These are phyloP conservation scores for Entelexis paramagnoliae DNA, from an alignment of 1,139 yeast species.

Conservation along the genomic window DNA sequence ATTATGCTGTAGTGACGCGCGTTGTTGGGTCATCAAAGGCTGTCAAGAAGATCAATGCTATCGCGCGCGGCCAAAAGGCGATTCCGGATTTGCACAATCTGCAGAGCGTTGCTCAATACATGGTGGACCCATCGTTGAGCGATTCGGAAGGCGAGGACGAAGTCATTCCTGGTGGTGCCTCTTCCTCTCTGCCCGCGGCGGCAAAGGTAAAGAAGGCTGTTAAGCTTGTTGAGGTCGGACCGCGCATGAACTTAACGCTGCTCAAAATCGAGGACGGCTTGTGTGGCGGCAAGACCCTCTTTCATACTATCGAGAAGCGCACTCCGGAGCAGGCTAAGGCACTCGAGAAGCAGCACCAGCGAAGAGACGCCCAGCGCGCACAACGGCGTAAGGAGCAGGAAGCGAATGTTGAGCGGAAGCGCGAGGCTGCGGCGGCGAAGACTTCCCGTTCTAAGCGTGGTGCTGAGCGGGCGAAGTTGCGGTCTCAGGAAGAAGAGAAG, in stretches of 20 bases:
- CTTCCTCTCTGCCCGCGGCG: conserved; percentile 11
- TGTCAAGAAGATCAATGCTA: conserved; percentile 62
- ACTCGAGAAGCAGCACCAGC: conserved; percentile 59
- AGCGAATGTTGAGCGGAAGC: conserved; percentile 67
- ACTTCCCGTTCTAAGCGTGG: conserved; percentile 50
- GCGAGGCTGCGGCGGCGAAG: conserved; percentile 61
- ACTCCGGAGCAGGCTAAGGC: conserved; percentile 48
- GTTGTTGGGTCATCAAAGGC: conserved; percentile 74
- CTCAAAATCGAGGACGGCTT: conserved; percentile 89
- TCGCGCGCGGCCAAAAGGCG: conserved; percentile 43
- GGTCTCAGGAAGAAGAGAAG: conserved; percentile 12
- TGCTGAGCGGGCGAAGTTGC: conserved; percentile 37
- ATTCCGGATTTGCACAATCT: conserved; percentile 65
- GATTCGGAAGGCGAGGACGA: conserved; percentile 91
- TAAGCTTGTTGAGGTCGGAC: conserved; percentile 87
- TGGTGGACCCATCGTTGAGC: conserved; percentile 79
- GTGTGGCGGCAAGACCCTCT: conserved; percentile 74
- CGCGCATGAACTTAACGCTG: conserved; percentile 66
- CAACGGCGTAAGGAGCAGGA: conserved; percentile 70
- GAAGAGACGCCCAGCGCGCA: conserved; percentile 51
- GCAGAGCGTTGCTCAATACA: conserved; percentile 69
- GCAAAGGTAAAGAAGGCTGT: conserved; percentile 67
- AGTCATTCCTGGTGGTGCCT: conserved; percentile 29
- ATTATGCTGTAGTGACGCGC: conserved; percentile 80
- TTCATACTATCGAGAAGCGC: conserved; percentile 63